phyloP scores from a whole-genome alignment of 1,284 basidiomycete genomes.

The Pholiota adiposa region DNA sequence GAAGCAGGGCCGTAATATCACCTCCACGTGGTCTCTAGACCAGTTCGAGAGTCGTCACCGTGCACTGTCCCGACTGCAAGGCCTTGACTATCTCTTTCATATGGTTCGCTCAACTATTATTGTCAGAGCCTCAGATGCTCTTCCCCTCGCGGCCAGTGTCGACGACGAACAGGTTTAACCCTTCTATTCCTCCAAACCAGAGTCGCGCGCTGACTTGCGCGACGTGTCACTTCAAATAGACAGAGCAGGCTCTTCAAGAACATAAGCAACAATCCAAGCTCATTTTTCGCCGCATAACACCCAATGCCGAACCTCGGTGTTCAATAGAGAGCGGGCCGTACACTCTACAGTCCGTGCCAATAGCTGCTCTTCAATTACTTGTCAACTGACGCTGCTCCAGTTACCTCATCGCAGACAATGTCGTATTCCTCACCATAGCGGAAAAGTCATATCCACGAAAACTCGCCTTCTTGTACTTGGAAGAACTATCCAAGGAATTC shows the following conservation, averaged over 20 bases:
- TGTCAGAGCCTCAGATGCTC: conserved; percentile 88
- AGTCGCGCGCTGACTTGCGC: conserved; percentile 18
- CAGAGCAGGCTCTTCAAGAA: conserved; percentile 91
- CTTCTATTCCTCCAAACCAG: neutral
- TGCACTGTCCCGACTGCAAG: neutral
- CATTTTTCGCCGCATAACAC: conserved; percentile 91
- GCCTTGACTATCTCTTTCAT: conserved; percentile 18
- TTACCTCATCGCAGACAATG: conserved; percentile 93
- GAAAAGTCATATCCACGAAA: conserved; percentile 98
- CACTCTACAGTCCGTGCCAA: conserved; percentile 81
- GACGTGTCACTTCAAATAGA: conserved; percentile 57
- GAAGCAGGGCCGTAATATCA: conserved; percentile 11
- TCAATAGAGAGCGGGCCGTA: conserved; percentile 97
- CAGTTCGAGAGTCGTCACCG: conserved; percentile 5
- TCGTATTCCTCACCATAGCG: conserved; percentile 94
- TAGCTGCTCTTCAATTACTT: conserved; percentile 6
- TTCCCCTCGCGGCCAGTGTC: conserved; percentile 92
- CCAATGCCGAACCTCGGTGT: conserved; percentile 93
- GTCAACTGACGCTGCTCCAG: conserved; percentile 45
- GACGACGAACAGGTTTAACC: conserved; percentile 88
- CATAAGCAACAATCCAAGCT: conserved; percentile 99
- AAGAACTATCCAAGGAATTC: conserved; percentile 98
- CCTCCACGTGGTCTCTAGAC: conserved; percentile 9
- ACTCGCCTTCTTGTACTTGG: conserved; percentile 96
- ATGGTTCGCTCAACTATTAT: conserved; percentile 95